Base-by-base conservation (phyloP, 768 basidiomycete genomes). In the Tricholoma hemisulphureum region DNA sequence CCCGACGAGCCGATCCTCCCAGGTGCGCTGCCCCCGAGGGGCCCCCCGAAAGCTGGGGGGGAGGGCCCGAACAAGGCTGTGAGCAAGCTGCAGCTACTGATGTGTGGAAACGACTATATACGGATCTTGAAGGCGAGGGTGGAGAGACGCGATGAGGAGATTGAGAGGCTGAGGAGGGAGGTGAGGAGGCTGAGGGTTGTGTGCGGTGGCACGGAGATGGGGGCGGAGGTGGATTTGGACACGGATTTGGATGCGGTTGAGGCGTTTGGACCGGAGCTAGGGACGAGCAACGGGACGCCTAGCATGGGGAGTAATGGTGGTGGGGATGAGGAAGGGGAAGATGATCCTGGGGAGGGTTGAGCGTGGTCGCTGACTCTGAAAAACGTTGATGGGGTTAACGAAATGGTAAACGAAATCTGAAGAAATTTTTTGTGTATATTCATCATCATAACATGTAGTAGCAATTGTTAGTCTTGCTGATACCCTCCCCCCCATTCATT, bases 31-130 rank as follows among this genome's bases (percentile, higher is more conserved):
- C 95, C 95, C 0, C 95, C 95, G 1, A 82, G 95, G 8, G 89
- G 95, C 0, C 90, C 95, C 7, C 93, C 93, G 4, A 85, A 94
- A 71, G 84, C 88, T 23, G 83, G 90, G 52, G 80, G 84, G 2
- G 93, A 95, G 58, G 94, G 95, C n/a, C 95, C 95, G 9, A 98
- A 98, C 72, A 89, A 95, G 66, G 88, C 87, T 14, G 93, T 98
- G 49, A 93, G 91, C 78, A 98, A 97, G 78, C 77, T 97, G 56
- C 95, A 96, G 72, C 75, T 98, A 34, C 73, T 98, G 55, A 86
- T 93, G 58, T 95, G 92, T 66, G 91, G 91, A 32, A 98, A 98
- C 70, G 90, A 94, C 69, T 95, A 81, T 68, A 88, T 98, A 60
- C 79, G 87, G 62, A 75, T 83, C 60, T 79, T 97, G 65, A 89